Conservation (phyloP, 2,329 filamentous ascomycete species). For the Alternaria arborescens region DNA sequence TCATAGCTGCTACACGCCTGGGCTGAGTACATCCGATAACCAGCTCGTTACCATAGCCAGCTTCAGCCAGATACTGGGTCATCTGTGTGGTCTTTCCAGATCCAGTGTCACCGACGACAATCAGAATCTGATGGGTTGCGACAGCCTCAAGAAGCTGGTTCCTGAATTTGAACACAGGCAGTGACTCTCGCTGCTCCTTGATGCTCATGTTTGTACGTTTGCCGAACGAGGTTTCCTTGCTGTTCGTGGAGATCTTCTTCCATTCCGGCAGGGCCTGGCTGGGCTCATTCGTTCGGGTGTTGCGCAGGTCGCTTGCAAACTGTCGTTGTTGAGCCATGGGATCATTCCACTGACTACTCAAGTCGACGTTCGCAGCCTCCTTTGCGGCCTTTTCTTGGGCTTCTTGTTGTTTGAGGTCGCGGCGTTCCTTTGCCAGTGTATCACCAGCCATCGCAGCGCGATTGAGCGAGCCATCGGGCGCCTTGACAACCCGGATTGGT, state of each 20-base stretch:
- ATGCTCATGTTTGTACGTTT: constrained; percentile 91
- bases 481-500: constrained; percentile 95
- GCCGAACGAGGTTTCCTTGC: constrained; percentile 81
- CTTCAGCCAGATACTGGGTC: constrained; percentile 94
- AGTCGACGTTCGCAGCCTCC: constrained; percentile 77
- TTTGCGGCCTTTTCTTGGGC: constrained; percentile 79
- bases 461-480: constrained; percentile 97
- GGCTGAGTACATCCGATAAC: constrained; percentile 97
- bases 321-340: constrained; percentile 91
- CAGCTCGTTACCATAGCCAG: constrained; percentile 83
- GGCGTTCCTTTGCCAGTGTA: constrained; percentile 84
- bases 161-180: constrained; percentile 90
- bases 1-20: constrained; percentile 97
- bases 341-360: constrained; percentile 94
- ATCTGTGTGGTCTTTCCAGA: constrained; percentile 97
- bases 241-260: constrained; percentile 84
- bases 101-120: constrained; percentile 96
- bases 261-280: constrained; percentile 84
- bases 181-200: constrained; percentile 88
- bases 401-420: constrained; percentile 89
- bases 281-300: constrained; percentile 66
- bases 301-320: constrained; percentile 87
- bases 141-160: constrained; percentile 88
- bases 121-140: constrained; percentile 85
- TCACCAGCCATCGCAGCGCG: constrained; percentile 95